Percentiles rank a stretch among this genome's conserved stretches.
phyloP scores from a whole-genome alignment of 2,329 filamentous ascomycete species.

The Cladosporium sp. region DNA sequence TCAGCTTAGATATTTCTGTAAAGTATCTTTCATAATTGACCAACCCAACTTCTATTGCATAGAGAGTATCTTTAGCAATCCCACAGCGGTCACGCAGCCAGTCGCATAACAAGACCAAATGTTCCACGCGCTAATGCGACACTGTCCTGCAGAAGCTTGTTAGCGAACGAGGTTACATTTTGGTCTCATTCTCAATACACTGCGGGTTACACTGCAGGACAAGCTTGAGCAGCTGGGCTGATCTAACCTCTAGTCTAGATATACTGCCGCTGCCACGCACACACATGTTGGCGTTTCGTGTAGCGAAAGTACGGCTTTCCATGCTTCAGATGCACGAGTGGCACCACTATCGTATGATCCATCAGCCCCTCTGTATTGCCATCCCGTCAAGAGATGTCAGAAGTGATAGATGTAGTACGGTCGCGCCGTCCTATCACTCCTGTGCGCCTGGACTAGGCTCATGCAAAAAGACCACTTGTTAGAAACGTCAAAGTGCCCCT shows the following conservation, averaged over 20 bases:
- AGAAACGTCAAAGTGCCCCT: background rate
- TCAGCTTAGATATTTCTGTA: background rate
- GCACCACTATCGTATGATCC: background rate
- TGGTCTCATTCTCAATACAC: background rate
- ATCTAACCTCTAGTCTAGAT: background rate
- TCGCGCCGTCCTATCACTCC: no score
- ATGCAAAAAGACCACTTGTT: no score
- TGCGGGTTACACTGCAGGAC: background rate
- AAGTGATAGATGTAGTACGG: background rate
- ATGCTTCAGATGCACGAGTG: background rate
- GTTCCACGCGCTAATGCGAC: background rate
- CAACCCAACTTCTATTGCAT: background rate
- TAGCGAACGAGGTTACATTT: background rate
- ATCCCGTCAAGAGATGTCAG: background rate
- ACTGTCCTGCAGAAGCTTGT: background rate
- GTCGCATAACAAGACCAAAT: background rate
- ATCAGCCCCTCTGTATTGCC: background rate
- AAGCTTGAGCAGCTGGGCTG: background rate
- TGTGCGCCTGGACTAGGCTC: background rate
- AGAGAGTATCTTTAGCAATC: background rate
- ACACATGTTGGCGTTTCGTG: background rate
- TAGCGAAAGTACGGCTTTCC: background rate
- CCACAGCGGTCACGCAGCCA: background rate
- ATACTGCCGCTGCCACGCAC: background rate
- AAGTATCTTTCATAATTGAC: background rate